Evolutionary conservation across 2,329 filamentous ascomycete species (phyloP).

Genomic region (Cladosporium velox): DNA sequence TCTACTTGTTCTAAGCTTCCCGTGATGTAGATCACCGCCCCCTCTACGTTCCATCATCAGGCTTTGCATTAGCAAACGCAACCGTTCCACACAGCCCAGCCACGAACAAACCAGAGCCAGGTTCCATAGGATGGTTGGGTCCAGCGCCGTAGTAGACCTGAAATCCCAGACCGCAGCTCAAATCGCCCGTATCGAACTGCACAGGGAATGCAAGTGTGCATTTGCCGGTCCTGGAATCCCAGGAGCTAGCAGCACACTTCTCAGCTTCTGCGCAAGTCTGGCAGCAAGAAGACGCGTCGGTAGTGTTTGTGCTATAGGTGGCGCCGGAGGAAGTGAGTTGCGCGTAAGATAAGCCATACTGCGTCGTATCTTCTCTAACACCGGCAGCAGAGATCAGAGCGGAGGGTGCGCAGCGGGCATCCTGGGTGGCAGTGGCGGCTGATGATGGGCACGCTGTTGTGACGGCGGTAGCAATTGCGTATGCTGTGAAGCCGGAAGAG

Average conservation of each 20-base stretch:
- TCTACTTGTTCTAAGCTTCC: not conserved
- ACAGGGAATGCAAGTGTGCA: slow-evolving; percentile 36
- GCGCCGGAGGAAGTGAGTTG: slow-evolving; percentile 32
- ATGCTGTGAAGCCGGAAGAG: slow-evolving; percentile 33
- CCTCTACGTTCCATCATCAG: slow-evolving; percentile 36
- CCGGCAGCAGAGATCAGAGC: slow-evolving; percentile 31
- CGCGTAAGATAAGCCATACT: slow-evolving; percentile 33
- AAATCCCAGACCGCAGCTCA: slow-evolving; percentile 35
- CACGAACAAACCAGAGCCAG: slow-evolving; percentile 35
- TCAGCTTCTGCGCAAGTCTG: slow-evolving; percentile 36
- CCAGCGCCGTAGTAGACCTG: slow-evolving; percentile 35
- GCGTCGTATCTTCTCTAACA: slow-evolving; percentile 23
- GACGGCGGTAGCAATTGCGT: slow-evolving; percentile 33
- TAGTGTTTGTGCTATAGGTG: slow-evolving; percentile 32
- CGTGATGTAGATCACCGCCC: not conserved
- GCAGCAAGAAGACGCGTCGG: slow-evolving; percentile 35
- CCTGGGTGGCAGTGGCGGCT: slow-evolving; percentile 32
- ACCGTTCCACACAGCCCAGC: slow-evolving; percentile 33
- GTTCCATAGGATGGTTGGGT: slow-evolving; percentile 35
- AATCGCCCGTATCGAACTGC: slow-evolving; percentile 26
- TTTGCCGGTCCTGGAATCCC: slow-evolving; percentile 33
- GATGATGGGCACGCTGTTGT: slow-evolving; percentile 26
- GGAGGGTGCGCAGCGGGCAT: slow-evolving; percentile 36
- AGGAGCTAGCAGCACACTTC: slow-evolving; percentile 34
- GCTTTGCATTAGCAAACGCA: slow-evolving; percentile 30